Percentiles rank a stretch among this genome's conserved stretches.
These are phyloP conservation scores for Boeremia exigua DNA, from an alignment of 2,329 filamentous ascomycete genomes.

Conservation along the genomic window DNA sequence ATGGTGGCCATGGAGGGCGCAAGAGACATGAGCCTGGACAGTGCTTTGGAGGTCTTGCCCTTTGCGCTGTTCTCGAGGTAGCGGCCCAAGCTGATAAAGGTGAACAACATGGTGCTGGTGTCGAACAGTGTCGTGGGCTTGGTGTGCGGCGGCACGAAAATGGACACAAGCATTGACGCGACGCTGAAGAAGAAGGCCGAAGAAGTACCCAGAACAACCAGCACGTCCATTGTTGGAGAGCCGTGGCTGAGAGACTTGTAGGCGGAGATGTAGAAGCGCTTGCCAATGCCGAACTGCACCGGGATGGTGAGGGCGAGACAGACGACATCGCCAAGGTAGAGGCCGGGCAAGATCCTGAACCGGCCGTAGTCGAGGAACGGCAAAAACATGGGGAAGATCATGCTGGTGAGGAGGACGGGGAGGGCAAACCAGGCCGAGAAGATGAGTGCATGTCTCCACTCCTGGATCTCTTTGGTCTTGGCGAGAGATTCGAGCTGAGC, in stretches of 20 bases:
- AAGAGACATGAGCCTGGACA: conserved; percentile 93
- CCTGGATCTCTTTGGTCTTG: conserved; percentile 94
- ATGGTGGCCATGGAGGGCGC: conserved; percentile 97
- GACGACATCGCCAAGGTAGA: conserved; percentile 87
- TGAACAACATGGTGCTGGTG: conserved; percentile 97
- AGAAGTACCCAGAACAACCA: conserved; percentile 92
- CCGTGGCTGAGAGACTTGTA: conserved; percentile 90
- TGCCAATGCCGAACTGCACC: conserved; percentile 95
- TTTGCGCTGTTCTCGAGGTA: conserved; percentile 95
- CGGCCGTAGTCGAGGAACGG: conserved; percentile 78
- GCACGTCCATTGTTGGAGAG: conserved; percentile 95
- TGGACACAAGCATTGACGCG: conserved; percentile 82
- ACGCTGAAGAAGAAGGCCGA: conserved; percentile 96
- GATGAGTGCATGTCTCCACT: conserved; percentile 84
- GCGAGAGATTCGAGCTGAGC: conserved; percentile 94
- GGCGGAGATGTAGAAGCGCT: conserved; percentile 91
- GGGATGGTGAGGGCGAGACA: conserved; percentile 87
- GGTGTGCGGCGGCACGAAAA: conserved; percentile 75
- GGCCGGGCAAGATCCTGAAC: conserved; percentile 70
- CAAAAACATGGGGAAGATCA: conserved; percentile 89
- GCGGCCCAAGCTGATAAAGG: conserved; percentile 88
- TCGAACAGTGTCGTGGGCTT: conserved; percentile 92
- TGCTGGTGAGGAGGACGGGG: conserved; percentile 89
- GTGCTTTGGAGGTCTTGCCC: conserved; percentile 91
- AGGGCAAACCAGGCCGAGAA: conserved; percentile 81